Base-by-base conservation (phyloP, 345 rosid genomes). In the Hevea brasiliensis region DNA sequence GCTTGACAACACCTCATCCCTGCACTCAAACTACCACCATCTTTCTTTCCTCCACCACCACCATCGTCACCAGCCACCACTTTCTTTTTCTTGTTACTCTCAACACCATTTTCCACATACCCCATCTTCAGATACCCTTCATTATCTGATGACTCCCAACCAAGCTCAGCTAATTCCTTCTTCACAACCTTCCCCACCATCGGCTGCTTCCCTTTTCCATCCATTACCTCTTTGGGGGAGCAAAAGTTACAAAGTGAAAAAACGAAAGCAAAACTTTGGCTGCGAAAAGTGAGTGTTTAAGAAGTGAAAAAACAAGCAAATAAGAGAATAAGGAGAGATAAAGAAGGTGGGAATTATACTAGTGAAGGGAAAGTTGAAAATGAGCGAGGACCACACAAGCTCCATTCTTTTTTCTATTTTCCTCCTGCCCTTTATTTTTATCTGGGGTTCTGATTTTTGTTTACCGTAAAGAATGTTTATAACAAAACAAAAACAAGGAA, bases 1-100 rank as follows among this genome's bases (percentile, higher is more conserved):
- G 76, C 91, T 75, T 89, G 96, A 56, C 96, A 92, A 68, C 82
- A 80, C 77, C 80, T 84, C 70, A 27, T 29, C 44, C 55, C 79
- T 50, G 81, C 83, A 53, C 84, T 69, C 21, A 79, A 67, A 2
- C 63, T 71, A 5, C 72, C 53, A 15, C 57, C 81, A 26, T 69
- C 70, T 1, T 58, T 81, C 67, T 71, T 66, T 68, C 51, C 65
- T 8, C 74, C 71, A 42, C 71, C 41, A n/a, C 47, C 37, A 45
- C 17, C 81, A 35, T 1, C 2, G 37, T 21, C 65, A 53, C 24
- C 45, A 8, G 6, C 37, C n/a, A 55, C n/a, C 42, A 24, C 67
- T 61, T 71, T 86, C 80, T 78, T 86, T 72, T 84, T 87, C 77
- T 73, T 82, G 70, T 48, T 35, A 47, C 61, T 65, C 20, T 51